Evolutionary conservation across 192 early-diverging fungal species (phyloP).

Genomic region (Piromyces sp.): DNA sequence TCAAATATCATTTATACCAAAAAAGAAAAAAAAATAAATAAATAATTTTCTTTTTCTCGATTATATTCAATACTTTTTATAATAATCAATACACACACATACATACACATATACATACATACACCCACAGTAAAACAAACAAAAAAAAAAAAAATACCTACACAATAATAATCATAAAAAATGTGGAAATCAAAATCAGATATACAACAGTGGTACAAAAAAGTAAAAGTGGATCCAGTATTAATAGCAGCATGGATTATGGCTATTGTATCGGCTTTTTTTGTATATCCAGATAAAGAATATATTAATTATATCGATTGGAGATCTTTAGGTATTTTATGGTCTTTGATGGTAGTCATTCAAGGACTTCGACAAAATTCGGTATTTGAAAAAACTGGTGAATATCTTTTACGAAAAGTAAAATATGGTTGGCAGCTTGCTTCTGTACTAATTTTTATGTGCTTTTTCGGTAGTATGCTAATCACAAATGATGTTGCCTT

Average conservation of each 20-base stretch:
- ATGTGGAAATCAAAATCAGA: too few relatives aligned
- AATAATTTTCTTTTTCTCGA: too few relatives aligned
- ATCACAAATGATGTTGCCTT: neutral
- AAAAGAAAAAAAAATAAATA: too few relatives aligned
- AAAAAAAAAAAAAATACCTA: too few relatives aligned
- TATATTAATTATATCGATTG: neutral
- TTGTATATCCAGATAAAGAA: neutral
- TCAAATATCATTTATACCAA: too few relatives aligned
- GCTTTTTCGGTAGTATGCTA: neutral
- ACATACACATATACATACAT: too few relatives aligned
- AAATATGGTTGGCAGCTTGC: neutral
- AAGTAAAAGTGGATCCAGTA: neutral
- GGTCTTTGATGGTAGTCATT: neutral
- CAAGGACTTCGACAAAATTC: neutral
- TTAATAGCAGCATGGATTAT: neutral
- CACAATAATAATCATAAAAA: too few relatives aligned
- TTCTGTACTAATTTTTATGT: neutral
- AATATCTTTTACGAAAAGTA: neutral
- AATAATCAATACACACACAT: too few relatives aligned
- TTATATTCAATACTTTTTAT: too few relatives aligned
- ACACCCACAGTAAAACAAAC: too few relatives aligned
- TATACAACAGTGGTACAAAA: neutral
- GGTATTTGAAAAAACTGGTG: neutral
- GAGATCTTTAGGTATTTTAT: neutral
- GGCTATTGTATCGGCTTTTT: neutral